Conservation (phyloP, 169 alveolate genomes). For the Plasmodium chabaudi region DNA sequence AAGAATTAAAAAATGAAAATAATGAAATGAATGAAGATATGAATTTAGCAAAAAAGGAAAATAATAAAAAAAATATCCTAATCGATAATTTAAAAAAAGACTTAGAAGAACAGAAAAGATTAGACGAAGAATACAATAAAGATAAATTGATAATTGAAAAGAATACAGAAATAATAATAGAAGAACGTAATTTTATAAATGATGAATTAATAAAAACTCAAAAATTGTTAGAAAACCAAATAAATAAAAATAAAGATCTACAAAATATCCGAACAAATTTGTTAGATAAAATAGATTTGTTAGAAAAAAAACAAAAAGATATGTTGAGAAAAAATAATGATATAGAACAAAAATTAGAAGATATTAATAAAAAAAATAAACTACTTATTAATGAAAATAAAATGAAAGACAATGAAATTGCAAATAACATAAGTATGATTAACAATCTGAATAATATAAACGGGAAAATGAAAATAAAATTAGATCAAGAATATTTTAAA, state of each 20-base stretch:
- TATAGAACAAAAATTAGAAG: constrained; percentile 39
- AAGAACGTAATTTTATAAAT: constrained; percentile 56
- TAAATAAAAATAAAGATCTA: constrained; percentile 57
- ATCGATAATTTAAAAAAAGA: constrained; percentile 65
- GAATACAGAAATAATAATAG: constrained; percentile 54
- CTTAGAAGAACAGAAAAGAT: constrained; percentile 34
- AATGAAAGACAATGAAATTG: constrained; percentile 42
- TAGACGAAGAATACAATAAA: constrained; percentile 60
- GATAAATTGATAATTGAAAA: constrained; percentile 61
- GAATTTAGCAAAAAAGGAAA: constrained; percentile 40
- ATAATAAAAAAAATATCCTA: constrained; percentile 39
- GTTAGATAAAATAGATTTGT: constrained; percentile 46
- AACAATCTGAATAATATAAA: constrained; percentile 27
- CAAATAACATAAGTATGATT: constrained; percentile 17
- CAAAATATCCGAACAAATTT: constrained; percentile 28
- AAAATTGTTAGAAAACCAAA: constrained; percentile 52
- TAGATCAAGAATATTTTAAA: constrained; percentile 72
- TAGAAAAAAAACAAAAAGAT: constrained; percentile 74
- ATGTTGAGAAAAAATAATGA: constrained; percentile 39
- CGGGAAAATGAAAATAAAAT: constrained; percentile 45
- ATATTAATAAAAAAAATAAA: constrained; percentile 49
- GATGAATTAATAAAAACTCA: constrained; percentile 72
- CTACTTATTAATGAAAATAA: constrained; percentile 36
- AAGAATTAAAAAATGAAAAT: constrained; percentile 74
- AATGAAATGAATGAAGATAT: constrained; percentile 40